Base-by-base conservation (phyloP, 2,329 filamentous ascomycete genomes). In the Escovopsis sp. region DNA sequence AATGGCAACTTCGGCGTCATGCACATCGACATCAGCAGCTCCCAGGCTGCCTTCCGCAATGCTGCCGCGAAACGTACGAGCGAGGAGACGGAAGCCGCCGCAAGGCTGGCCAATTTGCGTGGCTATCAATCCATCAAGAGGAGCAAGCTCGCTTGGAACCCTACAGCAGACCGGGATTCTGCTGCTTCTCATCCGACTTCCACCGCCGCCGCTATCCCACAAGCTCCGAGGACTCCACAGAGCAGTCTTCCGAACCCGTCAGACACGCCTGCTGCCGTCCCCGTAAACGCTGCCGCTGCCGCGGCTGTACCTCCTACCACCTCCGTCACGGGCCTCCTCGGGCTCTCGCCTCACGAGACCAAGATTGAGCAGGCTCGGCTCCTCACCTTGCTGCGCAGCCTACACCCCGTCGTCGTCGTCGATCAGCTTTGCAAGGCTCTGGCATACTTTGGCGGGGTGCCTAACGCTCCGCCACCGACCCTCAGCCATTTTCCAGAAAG, bases 1-100 rank as follows among this genome's bases (percentile, higher is more conserved):
- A 69, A 68, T 40, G 72, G 72, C 19, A 75, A 74, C 43, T 78
- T 78, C 49, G 60, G 63, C 31, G 69, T 77, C 28, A 74, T 78
- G 65, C 70, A 75, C 38, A 74, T 78, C 59, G 63, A 67, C 25
- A 57, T 70, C 18, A 47, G 56, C 37, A 60, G 55, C 48, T 54
- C 58, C 41, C 61, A 65, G 38, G 61, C 63, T 27, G 56, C 65
- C 34, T 58, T 65, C 28, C 59, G 68, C 33, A 62, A 68, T 47
- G 64, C 65, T 35, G 65, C 69, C 31, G 72, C 72, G 5, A 72
- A 75, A 50, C 66, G 70, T 34, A 68, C 70, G 11, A 78, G 73
- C 46, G 72, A 78, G 48, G 68, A 62, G 44, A 76, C 72, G 11
- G 69, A 66, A 31, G 60, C 68, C 35, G 70, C 71, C 28, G 72